Evolutionary conservation across 2,329 filamentous ascomycete genomes (phyloP), one percentile per base, ranked within the genome.

Genomic region (Ceratocystis diversiconidia): DNA sequence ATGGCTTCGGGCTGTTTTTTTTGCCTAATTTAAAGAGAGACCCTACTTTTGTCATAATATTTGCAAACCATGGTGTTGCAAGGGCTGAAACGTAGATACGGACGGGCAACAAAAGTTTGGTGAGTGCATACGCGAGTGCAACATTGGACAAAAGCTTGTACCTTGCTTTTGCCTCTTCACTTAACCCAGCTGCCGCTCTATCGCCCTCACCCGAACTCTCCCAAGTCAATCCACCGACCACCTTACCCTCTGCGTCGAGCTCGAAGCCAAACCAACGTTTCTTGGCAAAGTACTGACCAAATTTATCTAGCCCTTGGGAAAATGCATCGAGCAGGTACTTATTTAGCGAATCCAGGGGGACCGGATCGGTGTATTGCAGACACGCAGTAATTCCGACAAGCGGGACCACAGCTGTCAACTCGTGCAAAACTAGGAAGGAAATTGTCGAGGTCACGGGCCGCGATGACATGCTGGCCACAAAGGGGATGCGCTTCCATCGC

Each of bases 31-130:
- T 15, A 30, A 62, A 28, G 10, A 48, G n/a, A 22, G 41, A 25
- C 10, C 10, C 28, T 8, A 19, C 46, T 28, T 41, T 63, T 30
- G 30, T 48, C n/a, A 63, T 32, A 2, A 43, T 25, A 55, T 85
- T 82, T 1, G 92, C 92, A 79, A 97, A 95, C 88, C 90, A 95
- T 3, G 94, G 94, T 60, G 94, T 96, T 15, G 83, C 87, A 90
- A 89, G 95, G 3, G 95, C 81, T 76, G 92, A 96, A 5, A 84
- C 75, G 30, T 87, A 77, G 68, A 99, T 82, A 70, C 94, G 82
- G 12, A 89, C 71, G 0, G 94, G 90, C 69, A 99, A 74, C 67
- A 97, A 72, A 17, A 85, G 85, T 76, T 99, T 99, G 0, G 90
- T 95, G 69, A 96, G 82, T 0, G 90, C 88, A 78, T 94, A 99